Evolutionary conservation across 768 basidiomycete genomes (phyloP).

Genomic region (Russula virescens): DNA sequence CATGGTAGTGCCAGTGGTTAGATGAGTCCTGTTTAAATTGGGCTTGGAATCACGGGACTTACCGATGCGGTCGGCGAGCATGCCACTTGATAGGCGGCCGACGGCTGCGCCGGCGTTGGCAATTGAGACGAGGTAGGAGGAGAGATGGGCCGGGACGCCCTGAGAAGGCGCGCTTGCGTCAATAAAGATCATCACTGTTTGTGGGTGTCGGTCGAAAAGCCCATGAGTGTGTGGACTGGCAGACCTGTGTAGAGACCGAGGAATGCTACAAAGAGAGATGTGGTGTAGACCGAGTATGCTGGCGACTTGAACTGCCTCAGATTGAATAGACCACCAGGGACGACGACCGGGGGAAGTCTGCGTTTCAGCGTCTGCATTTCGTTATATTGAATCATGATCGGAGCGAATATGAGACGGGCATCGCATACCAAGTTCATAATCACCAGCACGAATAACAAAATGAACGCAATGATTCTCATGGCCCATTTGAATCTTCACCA

Average conservation of each 20-base stretch:
- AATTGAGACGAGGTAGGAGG: slow-evolving; percentile 62
- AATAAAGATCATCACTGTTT: slow-evolving; percentile 60
- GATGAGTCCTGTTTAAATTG: not conserved
- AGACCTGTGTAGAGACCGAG: slow-evolving; percentile 57
- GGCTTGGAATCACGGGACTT: slow-evolving; percentile 11
- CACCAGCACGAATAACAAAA: slow-evolving; percentile 47
- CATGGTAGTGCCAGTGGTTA: no score
- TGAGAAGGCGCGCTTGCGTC: slow-evolving; percentile 48
- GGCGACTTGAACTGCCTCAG: slow-evolving; percentile 48
- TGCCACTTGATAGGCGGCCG: slow-evolving; percentile 52
- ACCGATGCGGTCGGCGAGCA: slow-evolving; percentile 52
- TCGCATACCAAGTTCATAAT: slow-evolving; percentile 45
- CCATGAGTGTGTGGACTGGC: not conserved
- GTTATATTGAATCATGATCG: slow-evolving; percentile 6
- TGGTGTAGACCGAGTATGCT: slow-evolving; percentile 52
- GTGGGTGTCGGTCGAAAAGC: not conserved
- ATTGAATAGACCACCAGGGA: slow-evolving; percentile 55
- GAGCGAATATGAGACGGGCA: slow-evolving; percentile 7
- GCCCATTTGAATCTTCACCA: slow-evolving; percentile 67
- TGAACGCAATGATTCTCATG: slow-evolving; percentile 62
- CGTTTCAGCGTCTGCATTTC: slow-evolving; percentile 32
- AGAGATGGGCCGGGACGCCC: slow-evolving; percentile 45
- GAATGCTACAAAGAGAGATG: slow-evolving; percentile 51
- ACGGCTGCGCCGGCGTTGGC: slow-evolving; percentile 61
- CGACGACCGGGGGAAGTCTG: slow-evolving; percentile 49